Evolutionary conservation across 2,329 filamentous ascomycete genomes (phyloP), one percentile per base, ranked within the genome.

Genomic region (Amesomyces nigricolor): DNA sequence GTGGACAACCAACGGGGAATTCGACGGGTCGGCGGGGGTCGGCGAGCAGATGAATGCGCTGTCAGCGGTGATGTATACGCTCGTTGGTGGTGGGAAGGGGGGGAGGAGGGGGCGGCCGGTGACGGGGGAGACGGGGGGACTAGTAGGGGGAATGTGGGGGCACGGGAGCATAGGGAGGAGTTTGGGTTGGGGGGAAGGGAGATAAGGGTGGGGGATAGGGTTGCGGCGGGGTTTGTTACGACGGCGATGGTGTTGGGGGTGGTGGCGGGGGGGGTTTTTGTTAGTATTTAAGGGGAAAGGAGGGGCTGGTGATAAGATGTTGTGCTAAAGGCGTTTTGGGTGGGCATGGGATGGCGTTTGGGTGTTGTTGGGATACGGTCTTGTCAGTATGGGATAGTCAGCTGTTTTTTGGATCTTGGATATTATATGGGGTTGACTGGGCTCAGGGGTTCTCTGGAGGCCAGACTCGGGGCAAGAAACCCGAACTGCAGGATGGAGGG

Each of bases 11-110:
- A 22, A 22, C 22, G 22, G 17, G 70, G 68, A 4, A 66, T 88
- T 80, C 63, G 86, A 89, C 65, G 81, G 80, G 5, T 66, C 71
- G 17, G 73, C 73, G 11, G 86, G 86, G 52, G 83, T 89, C 8
- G 86, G 86, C 42, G 76, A 86, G 67, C 82, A 88, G 74, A 86
- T 89, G 78, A 84, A 80, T 62, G 84, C 82, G 0, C 72, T 88
- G 26, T 78, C 80, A 26, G 78, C 85, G 11, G 72, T 89, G 61
- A 82, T 82, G 68, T 83, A 83, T 54, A 80, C 78, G 43, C 72
- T 87, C 10, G 70, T 82, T 26, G 22, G 22, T 26, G 22, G 22
- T 26, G 22, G 22, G 40, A 67, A 72, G 42, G 66, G 68, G 68
- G n/a, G 62, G 59, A 16, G 64, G 63, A 2, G 69, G 69, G 1